These are phyloP conservation scores for Halenospora varia DNA, from an alignment of 495 filamentous ascomycete genomes.

Conservation along the genomic window DNA sequence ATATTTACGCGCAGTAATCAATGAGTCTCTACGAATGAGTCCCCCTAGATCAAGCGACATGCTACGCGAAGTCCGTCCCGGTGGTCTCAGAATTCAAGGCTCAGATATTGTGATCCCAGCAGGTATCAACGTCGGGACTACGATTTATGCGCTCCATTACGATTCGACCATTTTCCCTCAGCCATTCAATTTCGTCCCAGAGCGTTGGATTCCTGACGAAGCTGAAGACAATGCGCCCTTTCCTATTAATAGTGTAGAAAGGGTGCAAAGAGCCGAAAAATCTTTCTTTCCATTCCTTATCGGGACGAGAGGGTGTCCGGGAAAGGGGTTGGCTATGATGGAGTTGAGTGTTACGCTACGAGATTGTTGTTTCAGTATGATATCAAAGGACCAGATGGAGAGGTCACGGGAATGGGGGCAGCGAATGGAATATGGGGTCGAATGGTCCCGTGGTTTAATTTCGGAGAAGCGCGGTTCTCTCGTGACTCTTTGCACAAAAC, in stretches of 20 bases:
- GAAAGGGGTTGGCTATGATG: neutral
- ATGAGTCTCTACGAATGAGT: slow-evolving; percentile 67
- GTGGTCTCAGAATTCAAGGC: slow-evolving; percentile 42
- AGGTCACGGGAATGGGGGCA: no score
- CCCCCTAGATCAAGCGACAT: slow-evolving; percentile 59
- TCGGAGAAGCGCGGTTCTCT: no score
- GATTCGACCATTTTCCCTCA: slow-evolving; percentile 48
- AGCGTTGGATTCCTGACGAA: slow-evolving; percentile 36
- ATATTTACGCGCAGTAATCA: slow-evolving; percentile 56
- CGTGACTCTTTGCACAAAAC: no score
- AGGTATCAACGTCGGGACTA: slow-evolving; percentile 45
- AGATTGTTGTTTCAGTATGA: neutral
- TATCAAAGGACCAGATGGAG: no score
- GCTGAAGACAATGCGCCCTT: neutral
- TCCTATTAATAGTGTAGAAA: neutral
- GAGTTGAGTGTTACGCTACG: neutral
- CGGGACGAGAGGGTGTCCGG: neutral
- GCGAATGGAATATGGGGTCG: no score
- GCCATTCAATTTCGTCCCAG: slow-evolving; percentile 42
- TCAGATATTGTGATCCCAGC: slow-evolving; percentile 18
- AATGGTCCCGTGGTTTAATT: no score
- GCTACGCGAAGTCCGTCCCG: slow-evolving; percentile 58
- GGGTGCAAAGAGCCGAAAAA: neutral
- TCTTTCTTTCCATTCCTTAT: neutral
- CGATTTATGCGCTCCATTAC: slow-evolving; percentile 55